These are phyloP conservation scores for Neofusicoccum cordaticola DNA, from an alignment of 2,329 filamentous ascomycete genomes.

Conservation along the genomic window DNA sequence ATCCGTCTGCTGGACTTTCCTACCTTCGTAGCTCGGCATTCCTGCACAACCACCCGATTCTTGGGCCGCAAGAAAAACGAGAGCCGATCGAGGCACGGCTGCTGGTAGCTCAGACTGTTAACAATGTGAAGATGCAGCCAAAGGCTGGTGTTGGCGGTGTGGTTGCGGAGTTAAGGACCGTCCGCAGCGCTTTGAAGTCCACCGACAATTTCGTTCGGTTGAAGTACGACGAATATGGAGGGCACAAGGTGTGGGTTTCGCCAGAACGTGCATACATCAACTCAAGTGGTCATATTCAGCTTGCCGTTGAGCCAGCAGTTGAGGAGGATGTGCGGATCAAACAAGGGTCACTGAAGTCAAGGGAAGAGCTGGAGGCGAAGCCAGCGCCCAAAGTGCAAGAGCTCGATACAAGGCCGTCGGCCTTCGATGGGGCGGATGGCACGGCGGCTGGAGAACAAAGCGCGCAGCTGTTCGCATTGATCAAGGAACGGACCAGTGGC, in stretches of 20 bases:
- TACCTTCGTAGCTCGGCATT: conserved; percentile 57
- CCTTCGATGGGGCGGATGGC: neutral
- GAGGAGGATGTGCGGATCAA: conserved; percentile 12
- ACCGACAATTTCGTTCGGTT: conserved; percentile 40
- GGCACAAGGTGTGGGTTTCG: conserved; percentile 53
- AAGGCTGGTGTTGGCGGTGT: conserved; percentile 46
- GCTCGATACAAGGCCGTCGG: neutral
- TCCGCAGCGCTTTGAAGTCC: conserved; percentile 24
- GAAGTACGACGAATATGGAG: conserved; percentile 47
- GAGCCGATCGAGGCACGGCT: conserved; percentile 58
- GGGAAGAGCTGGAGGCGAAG: neutral
- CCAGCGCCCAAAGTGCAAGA: neutral
- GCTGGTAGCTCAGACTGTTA: conserved; percentile 31
- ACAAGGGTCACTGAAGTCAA: conserved; percentile 1
- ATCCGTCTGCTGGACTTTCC: conserved; percentile 63
- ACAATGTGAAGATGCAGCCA: conserved; percentile 27
- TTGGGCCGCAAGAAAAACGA: conserved; percentile 55
- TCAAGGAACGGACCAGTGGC: neutral
- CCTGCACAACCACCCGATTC: conserved; percentile 58
- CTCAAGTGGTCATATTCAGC: conserved; percentile 43
- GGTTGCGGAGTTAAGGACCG: conserved; percentile 35
- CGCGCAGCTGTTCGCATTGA: neutral
- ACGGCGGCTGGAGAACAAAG: neutral
- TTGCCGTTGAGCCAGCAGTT: conserved; percentile 23
- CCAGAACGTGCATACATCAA: conserved; percentile 47